Percentiles rank a stretch among this genome's conserved stretches.
These are phyloP conservation scores for Jasminum sambac DNA, from an alignment of 257 asterid genomes.

Conservation along the genomic window DNA sequence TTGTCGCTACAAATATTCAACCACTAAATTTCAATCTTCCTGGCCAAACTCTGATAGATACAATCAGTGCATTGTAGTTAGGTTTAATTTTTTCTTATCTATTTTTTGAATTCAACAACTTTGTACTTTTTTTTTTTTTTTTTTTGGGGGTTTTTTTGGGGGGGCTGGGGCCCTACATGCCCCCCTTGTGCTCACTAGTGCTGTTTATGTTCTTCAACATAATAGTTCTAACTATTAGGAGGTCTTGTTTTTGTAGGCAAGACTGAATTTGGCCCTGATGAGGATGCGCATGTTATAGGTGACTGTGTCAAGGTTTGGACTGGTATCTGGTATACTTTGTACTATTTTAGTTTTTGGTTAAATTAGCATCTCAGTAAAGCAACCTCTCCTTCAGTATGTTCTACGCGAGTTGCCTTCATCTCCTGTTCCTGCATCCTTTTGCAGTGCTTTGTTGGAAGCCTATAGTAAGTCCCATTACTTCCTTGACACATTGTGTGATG, in stretches of 20 bases:
- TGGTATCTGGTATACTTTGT: constrained; percentile 16
- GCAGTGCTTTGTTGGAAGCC: constrained; percentile 90
- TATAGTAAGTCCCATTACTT: constrained; percentile 53
- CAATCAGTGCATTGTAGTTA: too few relatives aligned
- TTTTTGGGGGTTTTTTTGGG: too few relatives aligned
- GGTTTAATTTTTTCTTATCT: background rate
- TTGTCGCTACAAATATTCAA: too few relatives aligned
- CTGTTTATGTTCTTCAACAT: background rate
- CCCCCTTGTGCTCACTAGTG: too few relatives aligned
- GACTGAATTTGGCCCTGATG: constrained; percentile 68
- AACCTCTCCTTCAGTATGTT: constrained; percentile 65
- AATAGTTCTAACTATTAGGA: constrained; percentile 18
- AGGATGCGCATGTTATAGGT: constrained; percentile 91
- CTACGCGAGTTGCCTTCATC: constrained; percentile 96
- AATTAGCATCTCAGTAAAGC: constrained; percentile 26
- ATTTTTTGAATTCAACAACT: background rate
- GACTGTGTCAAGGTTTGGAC: constrained; percentile 85
- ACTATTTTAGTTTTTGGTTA: constrained; percentile 18
- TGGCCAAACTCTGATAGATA: too few relatives aligned
- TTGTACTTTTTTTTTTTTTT: too few relatives aligned
- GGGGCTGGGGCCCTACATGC: too few relatives aligned
- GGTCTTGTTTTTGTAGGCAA: constrained; percentile 49
- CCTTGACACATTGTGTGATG: constrained; percentile 17
- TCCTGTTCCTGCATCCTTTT: constrained; percentile 96
- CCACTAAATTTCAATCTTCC: too few relatives aligned